Base-by-base conservation (phyloP, 495 filamentous ascomycete species). In the Pyronema domesticum region DNA sequence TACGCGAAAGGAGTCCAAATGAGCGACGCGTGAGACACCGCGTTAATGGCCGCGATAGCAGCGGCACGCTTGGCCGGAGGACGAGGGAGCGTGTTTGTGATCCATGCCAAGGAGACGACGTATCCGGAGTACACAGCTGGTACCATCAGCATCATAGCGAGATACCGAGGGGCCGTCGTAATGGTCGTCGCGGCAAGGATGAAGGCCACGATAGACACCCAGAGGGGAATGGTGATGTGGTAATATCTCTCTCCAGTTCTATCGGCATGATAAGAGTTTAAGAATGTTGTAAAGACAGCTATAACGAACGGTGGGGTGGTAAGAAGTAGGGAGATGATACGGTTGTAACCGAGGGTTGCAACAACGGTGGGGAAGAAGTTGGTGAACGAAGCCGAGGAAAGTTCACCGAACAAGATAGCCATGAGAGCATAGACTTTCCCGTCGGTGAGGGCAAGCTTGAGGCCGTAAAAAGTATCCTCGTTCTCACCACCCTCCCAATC, bases 331-430 rank as follows among this genome's bases (percentile, higher is more conserved):
- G 86, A 80, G 15, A 72, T 63, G 58, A 86, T 79, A n/a, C 76
- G 75, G 58, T 64, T 69, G 61, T 80, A 86, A 7, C 79, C 74
- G 5, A 94, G 72, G 1, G 85, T 89, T 42, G 75, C 71, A 35
- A 91, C 85, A 17, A 94, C 82, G n/a, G 55, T 30, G 0, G 86
- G 86, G 70, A 93, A 89, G 75, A 91, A 91, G 67, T 91, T 89
- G n/a, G 83, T 86, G 7, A 86, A 80, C 1, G 81, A 80, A 46
- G 77, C 80, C 23, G 78, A 76, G 30, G 80, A 76, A 11, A 85
- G 78, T 65, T 86, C 81, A 60, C 81, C 77, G 48, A 86, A 76
- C 48, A 89, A 73, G 49, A 84, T 68, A 84, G 64, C 66, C 79
- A 76, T 77, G 79, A 58, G 0, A 37, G 33, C 44, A 57, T 63